Conservation (phyloP, 495 filamentous ascomycete species). For the Penicillium angulare region DNA sequence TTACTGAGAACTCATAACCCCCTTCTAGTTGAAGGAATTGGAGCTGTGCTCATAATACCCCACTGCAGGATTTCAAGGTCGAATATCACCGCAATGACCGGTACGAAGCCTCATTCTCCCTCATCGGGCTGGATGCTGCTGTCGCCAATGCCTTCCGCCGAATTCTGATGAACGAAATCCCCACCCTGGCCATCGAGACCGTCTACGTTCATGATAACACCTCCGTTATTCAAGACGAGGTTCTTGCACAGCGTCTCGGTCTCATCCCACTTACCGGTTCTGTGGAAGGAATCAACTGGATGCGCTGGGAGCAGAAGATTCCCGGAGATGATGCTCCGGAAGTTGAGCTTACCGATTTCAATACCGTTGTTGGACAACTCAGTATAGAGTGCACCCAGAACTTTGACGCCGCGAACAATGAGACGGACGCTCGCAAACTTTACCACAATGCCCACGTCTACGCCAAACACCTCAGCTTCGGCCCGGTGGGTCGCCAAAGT, state of each 20-base stretch:
- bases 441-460: slow-evolving; percentile 88
- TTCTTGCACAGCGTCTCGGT: slow-evolving; percentile 83
- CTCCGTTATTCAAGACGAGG: slow-evolving; percentile 95
- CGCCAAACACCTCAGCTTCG: slow-evolving; percentile 74
- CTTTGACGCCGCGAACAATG: slow-evolving; percentile 60
- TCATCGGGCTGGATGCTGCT: slow-evolving; percentile 86
- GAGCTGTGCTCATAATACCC: slow-evolving; percentile 9
- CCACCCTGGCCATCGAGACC: slow-evolving; percentile 86
- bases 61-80: slow-evolving; percentile 59
- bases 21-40: background rate
- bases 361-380: slow-evolving; percentile 73
- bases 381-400: slow-evolving; percentile 76
- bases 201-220: slow-evolving; percentile 95
- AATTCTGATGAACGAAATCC: slow-evolving; percentile 93
- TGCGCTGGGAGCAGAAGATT: slow-evolving; percentile 71
- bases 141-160: slow-evolving; percentile 98
- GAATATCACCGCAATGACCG: slow-evolving; percentile 79
- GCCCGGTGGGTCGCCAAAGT: slow-evolving; percentile 69
- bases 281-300: slow-evolving; percentile 68
- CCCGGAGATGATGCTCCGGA: slow-evolving; percentile 49
- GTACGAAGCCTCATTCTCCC: slow-evolving; percentile 78
- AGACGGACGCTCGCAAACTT: slow-evolving; percentile 76
- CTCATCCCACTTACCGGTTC: slow-evolving; percentile 84
- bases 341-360: slow-evolving; percentile 63
- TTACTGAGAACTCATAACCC: background rate